Conservation (phyloP, 768 basidiomycete species). For the Lactarius hengduanensis region DNA sequence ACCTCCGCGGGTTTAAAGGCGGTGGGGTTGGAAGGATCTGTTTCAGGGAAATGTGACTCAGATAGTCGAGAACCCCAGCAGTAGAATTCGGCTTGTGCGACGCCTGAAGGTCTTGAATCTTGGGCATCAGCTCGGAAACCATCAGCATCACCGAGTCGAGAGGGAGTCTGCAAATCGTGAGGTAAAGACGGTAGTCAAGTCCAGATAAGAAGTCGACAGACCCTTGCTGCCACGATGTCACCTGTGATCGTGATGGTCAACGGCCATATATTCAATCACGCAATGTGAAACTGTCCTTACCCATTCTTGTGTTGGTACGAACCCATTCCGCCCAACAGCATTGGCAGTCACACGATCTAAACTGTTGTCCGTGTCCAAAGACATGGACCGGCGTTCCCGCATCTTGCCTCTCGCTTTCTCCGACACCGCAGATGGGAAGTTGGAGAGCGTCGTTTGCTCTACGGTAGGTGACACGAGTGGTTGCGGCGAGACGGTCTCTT, state of each 20-base stretch:
- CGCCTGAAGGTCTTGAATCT: slow-evolving; percentile 76
- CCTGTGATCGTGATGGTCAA: slow-evolving; percentile 42
- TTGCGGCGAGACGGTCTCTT: slow-evolving; percentile 32
- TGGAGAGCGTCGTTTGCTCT: slow-evolving; percentile 33
- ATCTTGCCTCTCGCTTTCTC: slow-evolving; percentile 94
- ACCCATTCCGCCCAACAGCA: slow-evolving; percentile 84
- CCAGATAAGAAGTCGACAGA: slow-evolving; percentile 36
- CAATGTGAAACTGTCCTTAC: slow-evolving; percentile 44
- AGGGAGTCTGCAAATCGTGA: slow-evolving; percentile 57
- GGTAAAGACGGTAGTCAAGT: not conserved
- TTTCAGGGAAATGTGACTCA: slow-evolving; percentile 64
- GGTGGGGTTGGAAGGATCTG: slow-evolving; percentile 74
- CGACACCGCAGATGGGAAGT: slow-evolving; percentile 44
- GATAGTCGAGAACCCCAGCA: slow-evolving; percentile 68
- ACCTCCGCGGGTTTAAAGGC: slow-evolving; percentile 64
- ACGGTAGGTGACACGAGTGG: slow-evolving; percentile 46
- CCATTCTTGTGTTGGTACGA: slow-evolving; percentile 97
- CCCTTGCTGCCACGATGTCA: slow-evolving; percentile 97
- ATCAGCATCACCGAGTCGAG: slow-evolving; percentile 84
- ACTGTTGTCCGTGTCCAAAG: slow-evolving; percentile 50
- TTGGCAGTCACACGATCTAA: slow-evolving; percentile 64
- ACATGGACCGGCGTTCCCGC: slow-evolving; percentile 65
- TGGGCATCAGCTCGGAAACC: slow-evolving; percentile 85
- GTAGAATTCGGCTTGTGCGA: slow-evolving; percentile 62
- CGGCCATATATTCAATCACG: not conserved